These are phyloP conservation scores for Terfezia claveryi DNA, from an alignment of 495 filamentous ascomycete species.

Conservation along the genomic window DNA sequence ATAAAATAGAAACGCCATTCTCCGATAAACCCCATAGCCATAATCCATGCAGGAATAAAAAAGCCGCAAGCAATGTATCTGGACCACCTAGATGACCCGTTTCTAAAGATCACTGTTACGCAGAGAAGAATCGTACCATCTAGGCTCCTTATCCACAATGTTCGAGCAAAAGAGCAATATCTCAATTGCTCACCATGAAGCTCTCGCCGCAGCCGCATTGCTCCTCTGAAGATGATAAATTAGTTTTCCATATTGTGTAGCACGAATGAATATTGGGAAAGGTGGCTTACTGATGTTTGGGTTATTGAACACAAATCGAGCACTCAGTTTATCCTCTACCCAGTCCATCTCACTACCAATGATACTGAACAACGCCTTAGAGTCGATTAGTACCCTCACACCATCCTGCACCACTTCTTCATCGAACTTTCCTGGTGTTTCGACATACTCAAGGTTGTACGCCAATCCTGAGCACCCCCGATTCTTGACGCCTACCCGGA, in stretches of 20 bases:
- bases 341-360: conserved; percentile 99
- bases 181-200: conserved; percentile 50
- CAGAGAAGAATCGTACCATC: no score
- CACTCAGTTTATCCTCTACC: conserved; percentile 81
- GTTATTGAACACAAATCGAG: conserved; percentile 82
- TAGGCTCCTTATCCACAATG: no score
- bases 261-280: neutral
- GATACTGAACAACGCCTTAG: conserved; percentile 89
- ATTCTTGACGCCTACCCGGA: conserved; percentile 85
- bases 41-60: neutral
- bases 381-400: conserved; percentile 87
- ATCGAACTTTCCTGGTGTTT: conserved; percentile 68
- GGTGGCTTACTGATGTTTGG: conserved; percentile 81
- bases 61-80: neutral
- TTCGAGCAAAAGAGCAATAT: neutral
- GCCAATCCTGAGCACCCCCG: conserved; percentile 85
- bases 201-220: conserved; percentile 94
- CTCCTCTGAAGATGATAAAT: conserved; percentile 40
- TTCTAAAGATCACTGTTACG: no score
- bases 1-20: no score
- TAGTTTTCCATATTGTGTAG: neutral
- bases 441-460: conserved; percentile 92
- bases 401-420: conserved; percentile 89
- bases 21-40: neutral
- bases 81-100: neutral